Conservation (phyloP, 2,329 filamentous ascomycete genomes). For the Dactylellina drechsleri region DNA sequence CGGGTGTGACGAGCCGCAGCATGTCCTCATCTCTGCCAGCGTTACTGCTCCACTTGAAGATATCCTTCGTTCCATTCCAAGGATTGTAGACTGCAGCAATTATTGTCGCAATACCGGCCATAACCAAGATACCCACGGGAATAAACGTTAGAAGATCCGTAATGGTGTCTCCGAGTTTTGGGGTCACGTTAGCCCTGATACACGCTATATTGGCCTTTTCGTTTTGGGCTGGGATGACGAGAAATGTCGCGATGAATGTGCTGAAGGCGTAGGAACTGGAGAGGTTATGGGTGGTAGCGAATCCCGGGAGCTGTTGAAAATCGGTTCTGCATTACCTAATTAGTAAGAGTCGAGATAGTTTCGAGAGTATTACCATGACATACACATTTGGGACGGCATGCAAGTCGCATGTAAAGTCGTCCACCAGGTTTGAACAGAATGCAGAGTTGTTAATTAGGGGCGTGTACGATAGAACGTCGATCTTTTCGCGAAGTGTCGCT, state of each 20-base stretch:
- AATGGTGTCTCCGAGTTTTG: slow-evolving; percentile 72
- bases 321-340: slow-evolving; percentile 19
- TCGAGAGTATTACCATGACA: background rate
- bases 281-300: slow-evolving; percentile 79
- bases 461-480: slow-evolving; percentile 51
- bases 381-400: slow-evolving; percentile 41
- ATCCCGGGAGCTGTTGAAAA: slow-evolving; percentile 71
- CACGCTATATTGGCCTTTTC: slow-evolving; percentile 75
- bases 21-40: slow-evolving; percentile 94
- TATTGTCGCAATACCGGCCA: slow-evolving; percentile 83
- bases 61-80: slow-evolving; percentile 83
- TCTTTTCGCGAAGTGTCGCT: slow-evolving; percentile 46
- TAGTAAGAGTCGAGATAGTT: background rate
- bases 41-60: slow-evolving; percentile 97
- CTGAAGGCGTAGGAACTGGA: slow-evolving; percentile 85
- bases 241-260: slow-evolving; percentile 78
- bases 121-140: slow-evolving; percentile 78
- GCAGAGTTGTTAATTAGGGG: slow-evolving; percentile 34
- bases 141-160: slow-evolving; percentile 70
- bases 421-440: slow-evolving; percentile 32
- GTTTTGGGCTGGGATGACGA: slow-evolving; percentile 78
- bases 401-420: slow-evolving; percentile 25
- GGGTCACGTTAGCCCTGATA: slow-evolving; percentile 82
- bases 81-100: slow-evolving; percentile 89
- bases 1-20: slow-evolving; percentile 89